A percentile compares a stretch with the other conserved stretches of the same genome.
phyloP scores from a whole-genome alignment of 2,329 filamentous ascomycete genomes.

The Pestalotiopsis sp. region DNA sequence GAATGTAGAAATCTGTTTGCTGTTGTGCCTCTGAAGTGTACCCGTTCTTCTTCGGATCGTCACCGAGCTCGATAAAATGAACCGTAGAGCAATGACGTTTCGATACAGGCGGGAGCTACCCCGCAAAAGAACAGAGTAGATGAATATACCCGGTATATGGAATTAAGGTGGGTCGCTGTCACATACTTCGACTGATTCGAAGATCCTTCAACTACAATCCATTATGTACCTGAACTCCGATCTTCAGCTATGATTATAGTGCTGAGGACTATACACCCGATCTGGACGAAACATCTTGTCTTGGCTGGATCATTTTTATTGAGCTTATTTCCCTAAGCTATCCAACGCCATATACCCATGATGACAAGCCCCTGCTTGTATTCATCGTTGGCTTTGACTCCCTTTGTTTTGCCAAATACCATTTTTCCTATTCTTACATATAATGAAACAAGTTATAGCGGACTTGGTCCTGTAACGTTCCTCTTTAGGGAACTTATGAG shows the following conservation, averaged over 20 bases:
- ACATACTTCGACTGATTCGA: neutral
- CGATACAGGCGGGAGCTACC: constrained; percentile 1
- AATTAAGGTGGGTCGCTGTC: neutral
- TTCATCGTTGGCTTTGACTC: neutral
- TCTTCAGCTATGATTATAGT: too few species aligned
- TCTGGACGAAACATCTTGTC: neutral
- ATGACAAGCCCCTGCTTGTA: neutral
- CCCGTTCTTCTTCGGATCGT: neutral
- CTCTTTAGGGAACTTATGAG: neutral
- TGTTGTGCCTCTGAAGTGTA: neutral
- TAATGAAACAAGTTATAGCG: constrained; percentile 10
- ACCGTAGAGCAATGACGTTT: neutral
- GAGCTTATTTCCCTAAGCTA: neutral
- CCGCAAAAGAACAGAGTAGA: neutral
- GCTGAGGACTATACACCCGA: neutral
- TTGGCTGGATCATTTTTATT: neutral
- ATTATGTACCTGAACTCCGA: too few species aligned
- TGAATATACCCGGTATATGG: constrained; percentile 2
- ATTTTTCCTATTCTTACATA: constrained; percentile 5
- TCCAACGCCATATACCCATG: neutral
- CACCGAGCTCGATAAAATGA: neutral
- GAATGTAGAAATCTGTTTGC: neutral
- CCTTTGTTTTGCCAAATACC: neutral
- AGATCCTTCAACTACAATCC: neutral
- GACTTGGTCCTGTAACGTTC: neutral